Percentiles rank a stretch among this genome's conserved stretches.
phyloP scores from a whole-genome alignment of 352 stramenopile species.

The Pythium folliculosum region DNA sequence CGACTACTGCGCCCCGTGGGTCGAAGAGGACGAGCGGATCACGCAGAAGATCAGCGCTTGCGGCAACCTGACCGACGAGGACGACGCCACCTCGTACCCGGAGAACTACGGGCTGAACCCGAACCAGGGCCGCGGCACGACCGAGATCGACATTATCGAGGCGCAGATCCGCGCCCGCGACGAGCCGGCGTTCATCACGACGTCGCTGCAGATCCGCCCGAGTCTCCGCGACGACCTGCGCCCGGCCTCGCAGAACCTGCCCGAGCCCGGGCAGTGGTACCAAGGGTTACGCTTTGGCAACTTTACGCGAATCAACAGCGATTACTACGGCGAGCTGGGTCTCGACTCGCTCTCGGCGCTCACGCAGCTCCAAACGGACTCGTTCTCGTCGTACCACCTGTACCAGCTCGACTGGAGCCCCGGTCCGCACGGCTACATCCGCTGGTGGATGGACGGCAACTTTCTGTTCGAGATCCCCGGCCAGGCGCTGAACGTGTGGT shows the following conservation, averaged over 20 bases:
- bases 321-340: slow-evolving; percentile 94
- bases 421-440: slow-evolving; percentile 89
- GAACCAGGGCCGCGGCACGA: slow-evolving; percentile 91
- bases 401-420: slow-evolving; percentile 97
- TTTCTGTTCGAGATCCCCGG: slow-evolving; percentile 95
- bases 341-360: slow-evolving; percentile 95
- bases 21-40: slow-evolving; percentile 89
- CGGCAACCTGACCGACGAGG: slow-evolving; percentile 91
- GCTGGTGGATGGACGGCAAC: slow-evolving; percentile 93
- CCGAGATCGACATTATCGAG: slow-evolving; percentile 97
- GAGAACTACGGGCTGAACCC: slow-evolving; percentile 92
- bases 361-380: slow-evolving; percentile 88
- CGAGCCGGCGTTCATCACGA: slow-evolving; percentile 90
- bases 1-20: slow-evolving; percentile 82
- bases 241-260: slow-evolving; percentile 53
- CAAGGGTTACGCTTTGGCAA: slow-evolving; percentile 83
- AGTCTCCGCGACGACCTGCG: slow-evolving; percentile 71
- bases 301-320: slow-evolving; percentile 90
- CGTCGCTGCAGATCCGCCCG: slow-evolving; percentile 92
- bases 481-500: slow-evolving; percentile 81
- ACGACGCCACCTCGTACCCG: slow-evolving; percentile 83
- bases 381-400: slow-evolving; percentile 93
- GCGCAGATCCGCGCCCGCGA: slow-evolving; percentile 84
- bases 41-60: slow-evolving; percentile 95
- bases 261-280: slow-evolving; percentile 89